phyloP scores from a whole-genome alignment of 1,284 basidiomycete genomes.

The Tilletia caries region DNA sequence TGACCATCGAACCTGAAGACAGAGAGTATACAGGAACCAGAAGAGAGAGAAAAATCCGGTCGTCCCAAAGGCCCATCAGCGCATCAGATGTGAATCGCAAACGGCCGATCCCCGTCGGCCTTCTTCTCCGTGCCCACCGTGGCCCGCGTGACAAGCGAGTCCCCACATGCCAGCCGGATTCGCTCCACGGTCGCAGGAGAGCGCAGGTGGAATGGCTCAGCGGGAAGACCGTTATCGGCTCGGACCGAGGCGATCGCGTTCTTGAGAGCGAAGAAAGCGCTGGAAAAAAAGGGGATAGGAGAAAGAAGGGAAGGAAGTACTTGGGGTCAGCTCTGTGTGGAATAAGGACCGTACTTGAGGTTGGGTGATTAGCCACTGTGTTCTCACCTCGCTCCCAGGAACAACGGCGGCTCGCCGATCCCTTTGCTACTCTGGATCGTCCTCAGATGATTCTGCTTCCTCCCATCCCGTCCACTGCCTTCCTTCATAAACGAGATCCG shows the following conservation, averaged over 20 bases:
- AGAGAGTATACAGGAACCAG: too few relatives aligned
- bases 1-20: too few relatives aligned
- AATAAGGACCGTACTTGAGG: too few relatives aligned
- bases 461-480: constrained; percentile 14
- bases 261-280: constrained; percentile 51
- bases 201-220: constrained; percentile 37
- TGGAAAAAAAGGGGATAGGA: too few relatives aligned
- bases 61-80: not conserved
- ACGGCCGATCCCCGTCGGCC: not conserved
- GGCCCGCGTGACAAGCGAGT: constrained; percentile 37
- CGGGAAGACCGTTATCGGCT: constrained; percentile 32
- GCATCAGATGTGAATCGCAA: not conserved
- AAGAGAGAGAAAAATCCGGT: too few relatives aligned
- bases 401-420: constrained; percentile 52
- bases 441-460: constrained; percentile 39
- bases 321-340: too few relatives aligned
- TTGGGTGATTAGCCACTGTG: too few relatives aligned
- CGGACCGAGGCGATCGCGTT: constrained; percentile 50
- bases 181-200: constrained; percentile 53
- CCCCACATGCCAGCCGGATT: constrained; percentile 49
- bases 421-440: constrained; percentile 48
- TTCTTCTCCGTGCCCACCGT: constrained; percentile 33
- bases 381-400: constrained; percentile 41
- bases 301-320: too few relatives aligned
- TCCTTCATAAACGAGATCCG: constrained; percentile 51